Base-by-base conservation (phyloP, 2,329 filamentous ascomycete genomes). In the Nemania sp. region DNA sequence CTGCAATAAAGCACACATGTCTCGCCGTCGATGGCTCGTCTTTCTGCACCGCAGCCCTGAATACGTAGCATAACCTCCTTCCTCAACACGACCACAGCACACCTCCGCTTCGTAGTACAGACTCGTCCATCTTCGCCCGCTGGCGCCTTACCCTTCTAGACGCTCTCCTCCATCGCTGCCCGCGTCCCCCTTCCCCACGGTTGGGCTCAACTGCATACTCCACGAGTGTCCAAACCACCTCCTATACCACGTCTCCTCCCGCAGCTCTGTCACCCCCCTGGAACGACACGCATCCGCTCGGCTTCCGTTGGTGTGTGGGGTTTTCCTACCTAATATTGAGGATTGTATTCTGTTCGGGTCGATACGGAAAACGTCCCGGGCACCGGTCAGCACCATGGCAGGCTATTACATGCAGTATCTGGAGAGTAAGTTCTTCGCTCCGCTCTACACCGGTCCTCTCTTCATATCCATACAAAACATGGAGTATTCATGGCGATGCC, bases 371-470 rank as follows among this genome's bases (percentile, higher is more conserved):
- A 51, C 60, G 53, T 53, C 41, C 57, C 60, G 58, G 60, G 36
- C 59, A 65, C 49, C 40, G 49, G 59, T 60, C 56, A 63, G 60
- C 63, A 67, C 59, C 59, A 86, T 86, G 83, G 78, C 77, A 64
- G 83, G 83, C 61, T 86, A 86, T 68, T 86, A 86, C 68, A 86
- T 86, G 79, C 84, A 88, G 66, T 89, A 89, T 70, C 77, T 89
- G 61, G 83, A 87, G 70, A 88, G 86, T 89, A 86, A 83, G 86
- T 87, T 51, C 52, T 34, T 54, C 64, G 28, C 59, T 59, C 53
- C 59, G 52, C 46, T 56, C 46, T 54, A 43, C 36, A 43, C 41
- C 44, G 43, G 42, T 50, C 58, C 34, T 47, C 46, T 41, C 52
- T 55, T 59, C n/a, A n/a, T n/a, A n/a, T 39, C 15, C 48, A 45